phyloP scores from a whole-genome alignment of 177 flowering plant genomes.

The Vitis hybrid region DNA sequence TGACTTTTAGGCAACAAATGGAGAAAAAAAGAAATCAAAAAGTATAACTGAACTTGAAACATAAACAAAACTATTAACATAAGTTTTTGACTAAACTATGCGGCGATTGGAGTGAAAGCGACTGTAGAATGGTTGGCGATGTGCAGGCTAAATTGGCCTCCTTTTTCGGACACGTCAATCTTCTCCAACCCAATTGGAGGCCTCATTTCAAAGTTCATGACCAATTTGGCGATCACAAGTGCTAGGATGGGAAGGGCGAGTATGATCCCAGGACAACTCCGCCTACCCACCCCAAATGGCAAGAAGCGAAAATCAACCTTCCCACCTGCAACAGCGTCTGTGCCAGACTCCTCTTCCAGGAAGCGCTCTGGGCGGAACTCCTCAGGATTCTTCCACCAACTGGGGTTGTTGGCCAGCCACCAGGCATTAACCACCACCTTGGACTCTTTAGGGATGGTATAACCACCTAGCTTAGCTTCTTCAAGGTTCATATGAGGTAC shows the following conservation, averaged over 20 bases:
- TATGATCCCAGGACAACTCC: constrained; percentile 66
- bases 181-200: constrained; percentile 39
- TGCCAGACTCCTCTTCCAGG: constrained; percentile 48
- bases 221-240: constrained; percentile 44
- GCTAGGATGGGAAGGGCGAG: constrained; percentile 59
- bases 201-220: constrained; percentile 38
- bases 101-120: constrained; percentile 33
- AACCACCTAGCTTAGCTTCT: constrained; percentile 55
- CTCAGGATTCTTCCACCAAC: constrained; percentile 48
- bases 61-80: too few species aligned
- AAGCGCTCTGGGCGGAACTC: constrained; percentile 67
- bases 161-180: constrained; percentile 55
- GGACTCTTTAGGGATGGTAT: constrained; percentile 48
- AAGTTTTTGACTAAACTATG: neutral
- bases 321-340: constrained; percentile 43
- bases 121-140: constrained; percentile 57
- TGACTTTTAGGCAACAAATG: too few species aligned
- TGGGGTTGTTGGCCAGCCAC: constrained; percentile 71
- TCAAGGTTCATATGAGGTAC: constrained; percentile 73
- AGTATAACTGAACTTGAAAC: too few species aligned
- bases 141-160: constrained; percentile 69
- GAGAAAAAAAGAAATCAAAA: too few species aligned
- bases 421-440: constrained; percentile 69
- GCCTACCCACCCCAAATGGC: constrained; percentile 61
- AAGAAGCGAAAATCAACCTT: constrained; percentile 53